Percentiles rank a stretch among this genome's conserved stretches.
Evolutionary conservation across 108 stramenopile genomes (phyloP).

Genomic region (Chaetoceros muelleri): DNA sequence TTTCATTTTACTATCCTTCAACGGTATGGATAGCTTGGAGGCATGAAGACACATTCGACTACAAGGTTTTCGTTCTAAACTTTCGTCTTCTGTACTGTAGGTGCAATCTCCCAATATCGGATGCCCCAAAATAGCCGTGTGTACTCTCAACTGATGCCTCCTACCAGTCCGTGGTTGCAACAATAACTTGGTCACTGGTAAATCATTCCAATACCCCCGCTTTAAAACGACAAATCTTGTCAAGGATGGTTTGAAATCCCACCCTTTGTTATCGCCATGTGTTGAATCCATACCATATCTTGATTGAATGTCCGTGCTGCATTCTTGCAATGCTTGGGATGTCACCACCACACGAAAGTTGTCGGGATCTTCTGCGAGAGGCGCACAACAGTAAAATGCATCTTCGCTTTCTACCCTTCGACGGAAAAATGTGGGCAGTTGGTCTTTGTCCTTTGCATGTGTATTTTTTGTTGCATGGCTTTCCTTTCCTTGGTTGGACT

Average conservation of each 20-base stretch:
- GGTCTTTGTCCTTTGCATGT: too few relatives aligned
- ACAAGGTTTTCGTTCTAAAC: conserved; percentile 2
- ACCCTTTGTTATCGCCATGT: not conserved
- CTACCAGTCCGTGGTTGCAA: conserved; percentile 77
- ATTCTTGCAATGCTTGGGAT: conserved; percentile 1
- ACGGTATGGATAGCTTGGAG: conserved; percentile 32
- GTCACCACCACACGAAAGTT: conserved; percentile 35
- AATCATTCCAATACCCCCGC: conserved; percentile 13
- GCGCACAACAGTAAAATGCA: conserved; percentile 43
- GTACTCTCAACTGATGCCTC: conserved; percentile 88
- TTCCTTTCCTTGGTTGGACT: not conserved
- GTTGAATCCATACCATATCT: not conserved
- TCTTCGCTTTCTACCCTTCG: conserved; percentile 1
- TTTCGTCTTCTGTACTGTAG: conserved; percentile 30
- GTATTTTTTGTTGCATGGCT: not conserved
- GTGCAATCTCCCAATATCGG: conserved; percentile 89
- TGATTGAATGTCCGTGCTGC: not conserved
- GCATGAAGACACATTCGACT: conserved; percentile 80
- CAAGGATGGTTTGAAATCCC: conserved; percentile 53
- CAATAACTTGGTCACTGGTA: conserved; percentile 68
- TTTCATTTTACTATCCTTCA: conserved; percentile 13
- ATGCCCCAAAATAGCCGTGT: conserved; percentile 61
- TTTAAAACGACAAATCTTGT: conserved; percentile 57
- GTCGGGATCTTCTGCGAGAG: conserved; percentile 41
- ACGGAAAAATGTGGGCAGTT: not conserved